Conservation (phyloP, 169 alveolate genomes). For the Perkinsus olseni region DNA sequence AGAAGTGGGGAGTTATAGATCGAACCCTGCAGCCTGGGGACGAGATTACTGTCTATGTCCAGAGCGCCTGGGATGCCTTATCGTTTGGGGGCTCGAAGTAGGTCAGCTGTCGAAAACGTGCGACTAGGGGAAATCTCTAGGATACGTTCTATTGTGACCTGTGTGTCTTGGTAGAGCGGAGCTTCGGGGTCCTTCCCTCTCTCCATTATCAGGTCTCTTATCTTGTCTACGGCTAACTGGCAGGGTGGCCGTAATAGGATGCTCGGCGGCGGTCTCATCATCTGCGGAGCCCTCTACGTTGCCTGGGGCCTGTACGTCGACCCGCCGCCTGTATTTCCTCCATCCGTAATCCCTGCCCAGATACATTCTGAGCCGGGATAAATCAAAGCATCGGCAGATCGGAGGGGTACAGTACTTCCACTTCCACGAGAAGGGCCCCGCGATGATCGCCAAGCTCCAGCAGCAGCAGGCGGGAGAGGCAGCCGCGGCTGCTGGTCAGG, state of each 20-base stretch:
- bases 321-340: neutral
- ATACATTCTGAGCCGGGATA: neutral
- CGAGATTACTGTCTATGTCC: neutral
- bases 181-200: neutral
- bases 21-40: neutral
- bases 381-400: neutral
- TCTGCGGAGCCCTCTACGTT: neutral
- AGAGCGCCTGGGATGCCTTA: neutral
- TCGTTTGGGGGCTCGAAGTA: neutral
- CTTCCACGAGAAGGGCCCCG: neutral
- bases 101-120: too few relatives aligned
- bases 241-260: neutral
- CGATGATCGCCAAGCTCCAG: neutral
- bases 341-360: too few relatives aligned
- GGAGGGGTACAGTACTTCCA: neutral
- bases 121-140: too few relatives aligned
- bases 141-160: too few relatives aligned
- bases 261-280: neutral
- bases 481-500: neutral
- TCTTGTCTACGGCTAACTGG: neutral
- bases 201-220: neutral
- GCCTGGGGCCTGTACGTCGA: neutral
- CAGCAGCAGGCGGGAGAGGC: too few relatives aligned
- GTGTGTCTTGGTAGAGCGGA: too few relatives aligned
- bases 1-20: neutral